Evolutionary conservation across 1,284 basidiomycete genomes (phyloP), one percentile per base, ranked within the genome.

Genomic region (Rhodofomes roseus): DNA sequence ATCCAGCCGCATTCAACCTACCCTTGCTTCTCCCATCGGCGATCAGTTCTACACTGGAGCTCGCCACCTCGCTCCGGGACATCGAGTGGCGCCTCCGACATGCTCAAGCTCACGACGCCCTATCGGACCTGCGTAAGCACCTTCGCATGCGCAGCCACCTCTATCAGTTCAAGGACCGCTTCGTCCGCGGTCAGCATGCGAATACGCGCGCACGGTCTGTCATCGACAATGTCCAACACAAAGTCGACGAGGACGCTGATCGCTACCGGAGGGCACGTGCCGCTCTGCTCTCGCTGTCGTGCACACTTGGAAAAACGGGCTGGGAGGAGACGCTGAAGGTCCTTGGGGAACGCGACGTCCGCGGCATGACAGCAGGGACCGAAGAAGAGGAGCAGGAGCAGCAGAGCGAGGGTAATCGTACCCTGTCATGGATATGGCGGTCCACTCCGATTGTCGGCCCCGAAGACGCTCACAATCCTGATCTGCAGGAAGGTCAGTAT

Each of bases 91-190:
- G 44, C 8, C 57, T 60, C 8, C 58, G 58, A 0, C 31, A 57
- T 12, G 63, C 46, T 1, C 56, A 62, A 31, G 46, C 60, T 4
- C 25, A 57, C 36, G 63, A 62, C 18, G 44, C 56, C 16, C 58
- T 62, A 14, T 39, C 50, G 18, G 54, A 62, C 23, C 39, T 64
- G 1, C 58, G 58, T 12, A 40, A 53, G 4, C 60, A 59, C 22
- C 60, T 62, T 8, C 51, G 52, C 18, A 27, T 62, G 9, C 57
- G 60, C 9, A 39, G 36, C 7, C 56, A 58, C 34, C 27, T 61
- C 16, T 55, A 52, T 31, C 11, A 34, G 18, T 55, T 55, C 56
- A 61, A 61, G 53, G 54, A 61, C 22, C 52, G 54, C 2, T 56
- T 55, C 41, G 53, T 54, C n/a, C 44, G 56, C 11, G 56, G 57